Conservation (phyloP, 345 rosid species). For the Erodium maritimum region DNA sequence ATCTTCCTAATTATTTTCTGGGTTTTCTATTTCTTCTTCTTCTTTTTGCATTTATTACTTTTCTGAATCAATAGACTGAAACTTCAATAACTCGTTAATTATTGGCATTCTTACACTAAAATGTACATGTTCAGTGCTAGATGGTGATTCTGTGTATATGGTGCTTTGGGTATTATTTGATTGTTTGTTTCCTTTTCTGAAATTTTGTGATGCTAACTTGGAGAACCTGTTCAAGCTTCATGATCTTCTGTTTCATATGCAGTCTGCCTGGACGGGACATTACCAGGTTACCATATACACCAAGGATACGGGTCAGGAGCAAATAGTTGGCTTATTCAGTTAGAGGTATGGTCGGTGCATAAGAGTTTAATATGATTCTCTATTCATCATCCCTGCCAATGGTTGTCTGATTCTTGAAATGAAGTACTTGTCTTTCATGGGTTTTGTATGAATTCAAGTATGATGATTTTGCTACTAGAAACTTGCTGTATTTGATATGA, state of each 20-base stretch:
- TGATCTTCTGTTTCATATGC: conserved; percentile 2
- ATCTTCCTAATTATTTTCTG: neutral
- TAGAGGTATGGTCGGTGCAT: conserved; percentile 37
- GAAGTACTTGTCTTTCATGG: neutral
- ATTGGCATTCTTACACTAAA: too few relatives aligned
- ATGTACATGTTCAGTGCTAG: neutral
- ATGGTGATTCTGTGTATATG: neutral
- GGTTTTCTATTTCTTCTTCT: neutral
- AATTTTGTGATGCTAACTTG: too few relatives aligned
- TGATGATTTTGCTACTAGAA: neutral
- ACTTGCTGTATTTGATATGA: neutral
- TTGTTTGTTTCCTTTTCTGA: neutral
- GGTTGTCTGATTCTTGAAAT: neutral
- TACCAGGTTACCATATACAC: conserved; percentile 66
- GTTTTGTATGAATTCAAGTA: neutral
- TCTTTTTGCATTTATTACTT: neutral
- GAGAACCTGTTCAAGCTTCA: neutral
- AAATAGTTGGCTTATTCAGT: conserved; percentile 61
- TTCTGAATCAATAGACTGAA: neutral
- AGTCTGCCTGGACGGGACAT: conserved; percentile 72
- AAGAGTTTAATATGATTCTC: neutral
- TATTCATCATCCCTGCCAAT: neutral
- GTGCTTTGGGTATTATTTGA: neutral
- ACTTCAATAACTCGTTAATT: neutral
- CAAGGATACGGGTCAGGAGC: conserved; percentile 61